Percentiles rank a stretch among this genome's conserved stretches.
Evolutionary conservation across 495 filamentous ascomycete species (phyloP).

Genomic region (Cudoniella acicularis): DNA sequence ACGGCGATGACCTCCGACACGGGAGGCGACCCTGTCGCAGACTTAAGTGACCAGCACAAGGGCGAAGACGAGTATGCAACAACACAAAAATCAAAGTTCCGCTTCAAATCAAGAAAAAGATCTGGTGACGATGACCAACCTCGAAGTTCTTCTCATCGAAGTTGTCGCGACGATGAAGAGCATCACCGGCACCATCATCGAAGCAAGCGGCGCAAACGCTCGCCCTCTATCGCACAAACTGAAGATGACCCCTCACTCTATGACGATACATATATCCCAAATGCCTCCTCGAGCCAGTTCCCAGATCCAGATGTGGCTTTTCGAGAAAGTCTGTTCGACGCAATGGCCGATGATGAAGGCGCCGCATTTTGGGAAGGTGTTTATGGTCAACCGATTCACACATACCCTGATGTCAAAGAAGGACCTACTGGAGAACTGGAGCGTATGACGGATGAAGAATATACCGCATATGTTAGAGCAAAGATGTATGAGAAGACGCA

Average conservation of each 20-base stretch:
- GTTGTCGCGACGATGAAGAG: conserved; percentile 19
- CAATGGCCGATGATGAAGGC: conserved; percentile 97
- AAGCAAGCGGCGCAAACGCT: conserved; percentile 29
- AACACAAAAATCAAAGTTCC: conserved; percentile 45
- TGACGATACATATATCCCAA: conserved; percentile 48
- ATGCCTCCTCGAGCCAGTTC: conserved; percentile 32
- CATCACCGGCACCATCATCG: conserved; percentile 36
- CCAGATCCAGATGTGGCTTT: conserved; percentile 69
- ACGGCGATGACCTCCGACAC: conserved; percentile 17
- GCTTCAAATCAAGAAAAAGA: conserved; percentile 49
- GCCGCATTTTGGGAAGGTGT: conserved; percentile 92
- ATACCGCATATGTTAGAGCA: conserved; percentile 73
- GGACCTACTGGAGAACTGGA: conserved; percentile 61
- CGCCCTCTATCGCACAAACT: conserved; percentile 9
- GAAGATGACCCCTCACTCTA: conserved; percentile 39
- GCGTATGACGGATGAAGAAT: conserved; percentile 87
- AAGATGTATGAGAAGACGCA: conserved; percentile 94
- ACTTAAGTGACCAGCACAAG: conserved; percentile 5
- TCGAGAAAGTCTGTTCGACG: conserved; percentile 94
- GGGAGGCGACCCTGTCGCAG: neutral
- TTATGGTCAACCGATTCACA: conserved; percentile 88
- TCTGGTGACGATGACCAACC: conserved; percentile 24
- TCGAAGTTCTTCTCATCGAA: conserved; percentile 11
- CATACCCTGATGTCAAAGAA: conserved; percentile 43
- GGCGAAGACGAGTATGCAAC: conserved; percentile 25